phyloP scores from a whole-genome alignment of 2,329 filamentous ascomycete genomes.

The Fragosphaeria purpurea region DNA sequence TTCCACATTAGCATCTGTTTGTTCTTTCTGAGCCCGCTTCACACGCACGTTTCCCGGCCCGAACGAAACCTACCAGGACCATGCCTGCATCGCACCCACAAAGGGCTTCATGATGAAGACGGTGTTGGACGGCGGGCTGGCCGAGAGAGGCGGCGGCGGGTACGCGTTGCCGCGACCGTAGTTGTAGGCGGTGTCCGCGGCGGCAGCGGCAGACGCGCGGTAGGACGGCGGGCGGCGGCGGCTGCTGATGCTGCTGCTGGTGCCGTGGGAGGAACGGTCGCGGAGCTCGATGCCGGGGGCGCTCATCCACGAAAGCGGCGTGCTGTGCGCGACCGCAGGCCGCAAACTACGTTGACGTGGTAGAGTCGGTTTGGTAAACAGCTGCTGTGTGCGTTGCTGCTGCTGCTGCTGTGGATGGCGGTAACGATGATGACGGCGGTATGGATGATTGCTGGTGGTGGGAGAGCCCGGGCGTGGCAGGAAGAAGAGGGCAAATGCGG shows the following conservation, averaged over 20 bases:
- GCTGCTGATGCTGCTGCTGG: conserved; percentile 13
- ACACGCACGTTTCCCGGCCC: not conserved
- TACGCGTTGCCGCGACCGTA: not conserved
- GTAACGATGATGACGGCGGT: no score
- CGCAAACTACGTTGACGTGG: no score
- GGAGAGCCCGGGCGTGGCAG: no score
- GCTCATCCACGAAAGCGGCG: conserved; percentile 3
- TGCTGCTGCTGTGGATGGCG: no score
- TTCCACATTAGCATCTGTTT: conserved; percentile 6
- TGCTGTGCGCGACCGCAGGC: no score
- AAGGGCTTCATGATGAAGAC: conserved; percentile 76
- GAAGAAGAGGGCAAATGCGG: no score
- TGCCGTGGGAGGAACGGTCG: conserved; percentile 10
- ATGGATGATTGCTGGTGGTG: no score
- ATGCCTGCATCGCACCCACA: conserved; percentile 84
- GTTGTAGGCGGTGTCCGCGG: not conserved
- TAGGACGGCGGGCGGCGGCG: not conserved
- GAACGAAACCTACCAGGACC: conserved; percentile 65
- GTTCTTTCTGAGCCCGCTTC: not conserved
- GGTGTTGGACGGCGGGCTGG: conserved; percentile 2
- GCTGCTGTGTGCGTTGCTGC: not conserved
- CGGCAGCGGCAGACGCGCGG: not conserved
- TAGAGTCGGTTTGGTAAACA: not conserved
- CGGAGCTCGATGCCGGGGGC: conserved; percentile 12
- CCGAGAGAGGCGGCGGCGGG: not conserved